Conservation (phyloP, 139 green algal species). For the Micractinium sp. region DNA sequence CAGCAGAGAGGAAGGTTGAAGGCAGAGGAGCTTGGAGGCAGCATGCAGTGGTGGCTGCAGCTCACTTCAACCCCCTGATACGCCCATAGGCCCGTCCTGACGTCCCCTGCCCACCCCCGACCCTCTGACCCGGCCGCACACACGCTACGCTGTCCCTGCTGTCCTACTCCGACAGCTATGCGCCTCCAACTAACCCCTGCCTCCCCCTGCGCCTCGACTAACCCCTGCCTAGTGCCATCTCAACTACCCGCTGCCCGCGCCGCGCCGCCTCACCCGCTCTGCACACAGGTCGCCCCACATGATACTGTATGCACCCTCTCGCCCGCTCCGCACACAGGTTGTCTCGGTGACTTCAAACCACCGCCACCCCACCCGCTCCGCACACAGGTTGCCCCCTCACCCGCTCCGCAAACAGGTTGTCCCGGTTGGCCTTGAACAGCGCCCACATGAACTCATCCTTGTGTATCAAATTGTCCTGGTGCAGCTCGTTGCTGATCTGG, state of each 20-base stretch:
- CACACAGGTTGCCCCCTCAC: constrained; percentile 25
- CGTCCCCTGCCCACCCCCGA: no score
- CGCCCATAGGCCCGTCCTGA: no score
- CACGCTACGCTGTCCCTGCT: no score
- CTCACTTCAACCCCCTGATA: no score
- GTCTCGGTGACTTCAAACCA: no score
- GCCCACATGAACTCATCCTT: constrained; percentile 76
- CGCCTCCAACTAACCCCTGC: background rate
- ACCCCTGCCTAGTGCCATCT: no score
- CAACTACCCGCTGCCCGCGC: background rate
- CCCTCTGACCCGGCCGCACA: no score
- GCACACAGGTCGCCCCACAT: background rate
- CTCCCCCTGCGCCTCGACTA: no score
- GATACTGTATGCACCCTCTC: constrained; percentile 44
- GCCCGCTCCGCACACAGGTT: background rate
- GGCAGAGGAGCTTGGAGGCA: no score
- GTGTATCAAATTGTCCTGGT: constrained; percentile 76
- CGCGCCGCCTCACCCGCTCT: background rate
- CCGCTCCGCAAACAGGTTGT: constrained; percentile 75
- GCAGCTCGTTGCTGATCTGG: constrained; percentile 61
- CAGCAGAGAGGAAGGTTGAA: no score
- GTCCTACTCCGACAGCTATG: no score
- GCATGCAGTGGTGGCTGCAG: no score
- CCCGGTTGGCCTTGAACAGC: constrained; percentile 64
- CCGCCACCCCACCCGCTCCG: background rate